A percentile compares a stretch with the other conserved stretches of the same genome.
phyloP scores from a whole-genome alignment of 306 rosid genomes.

The Notholithocarpus densiflorus region DNA sequence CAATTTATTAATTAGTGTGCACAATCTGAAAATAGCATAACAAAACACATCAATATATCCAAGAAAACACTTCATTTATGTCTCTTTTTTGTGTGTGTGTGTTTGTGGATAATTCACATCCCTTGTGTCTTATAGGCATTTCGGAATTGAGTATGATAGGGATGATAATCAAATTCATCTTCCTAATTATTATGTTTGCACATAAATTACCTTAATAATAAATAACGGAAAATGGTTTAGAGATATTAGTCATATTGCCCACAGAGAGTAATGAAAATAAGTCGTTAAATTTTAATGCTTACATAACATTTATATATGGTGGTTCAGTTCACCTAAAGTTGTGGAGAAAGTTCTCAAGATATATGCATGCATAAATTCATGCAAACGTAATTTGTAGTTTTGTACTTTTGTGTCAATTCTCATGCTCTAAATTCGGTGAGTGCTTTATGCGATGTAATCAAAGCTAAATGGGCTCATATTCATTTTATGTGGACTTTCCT shows the following conservation, averaged over 20 bases:
- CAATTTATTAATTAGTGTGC: too few species aligned
- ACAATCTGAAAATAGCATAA: too few species aligned
- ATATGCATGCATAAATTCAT: neutral
- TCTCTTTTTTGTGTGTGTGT: too few species aligned
- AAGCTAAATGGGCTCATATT: neutral
- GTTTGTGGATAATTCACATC: too few species aligned
- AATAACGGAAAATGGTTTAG: neutral
- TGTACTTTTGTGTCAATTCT: neutral
- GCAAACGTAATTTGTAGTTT: neutral
- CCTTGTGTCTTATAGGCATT: too few species aligned
- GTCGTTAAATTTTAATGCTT: neutral
- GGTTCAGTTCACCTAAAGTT: neutral
- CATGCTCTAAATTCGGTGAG: neutral
- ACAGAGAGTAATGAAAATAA: neutral
- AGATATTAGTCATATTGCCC: neutral
- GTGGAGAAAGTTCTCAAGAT: neutral
- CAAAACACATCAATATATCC: too few species aligned
- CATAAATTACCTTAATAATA: too few species aligned
- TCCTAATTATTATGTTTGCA: too few species aligned
- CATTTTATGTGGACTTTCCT: neutral
- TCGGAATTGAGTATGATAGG: too few species aligned
- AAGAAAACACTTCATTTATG: too few species aligned
- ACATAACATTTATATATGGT: neutral
- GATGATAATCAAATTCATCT: too few species aligned
- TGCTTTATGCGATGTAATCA: neutral